phyloP scores from a whole-genome alignment of 768 basidiomycete genomes.

The Leccinellum luteum region DNA sequence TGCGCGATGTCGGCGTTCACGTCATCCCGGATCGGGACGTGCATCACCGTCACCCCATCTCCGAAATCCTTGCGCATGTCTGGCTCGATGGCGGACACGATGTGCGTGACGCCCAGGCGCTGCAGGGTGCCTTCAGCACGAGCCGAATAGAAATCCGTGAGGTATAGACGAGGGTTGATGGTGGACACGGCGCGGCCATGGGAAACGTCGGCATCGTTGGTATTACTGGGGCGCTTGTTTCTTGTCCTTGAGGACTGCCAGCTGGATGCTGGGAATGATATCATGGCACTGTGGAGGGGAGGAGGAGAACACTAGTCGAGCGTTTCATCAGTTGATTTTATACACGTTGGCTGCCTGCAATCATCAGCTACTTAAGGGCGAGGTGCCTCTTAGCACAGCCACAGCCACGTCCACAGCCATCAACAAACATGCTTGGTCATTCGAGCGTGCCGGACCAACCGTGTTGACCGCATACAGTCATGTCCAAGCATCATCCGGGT shows the following conservation, averaged over 20 bases:
- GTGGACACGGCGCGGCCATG: conserved; percentile 25
- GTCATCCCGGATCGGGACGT: conserved; percentile 49
- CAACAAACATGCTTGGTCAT: conserved; percentile 12
- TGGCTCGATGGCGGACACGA: conserved; percentile 62
- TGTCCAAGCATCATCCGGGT: conserved; percentile 95
- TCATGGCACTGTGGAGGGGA: conserved; percentile 19
- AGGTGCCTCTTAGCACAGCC: conserved; percentile 13
- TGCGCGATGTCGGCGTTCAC: conserved; percentile 39
- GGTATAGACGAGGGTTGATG: conserved; percentile 53
- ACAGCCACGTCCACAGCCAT: conserved; percentile 13
- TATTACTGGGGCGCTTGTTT: conserved; percentile 8
- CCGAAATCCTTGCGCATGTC: conserved; percentile 26
- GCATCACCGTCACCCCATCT: conserved; percentile 42
- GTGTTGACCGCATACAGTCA: conserved; percentile 31
- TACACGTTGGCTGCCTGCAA: neutral
- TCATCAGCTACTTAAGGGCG: neutral
- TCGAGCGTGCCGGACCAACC: too few species aligned
- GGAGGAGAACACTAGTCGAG: neutral
- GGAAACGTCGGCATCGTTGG: neutral
- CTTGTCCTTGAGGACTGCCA: conserved; percentile 29
- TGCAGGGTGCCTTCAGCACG: conserved; percentile 43
- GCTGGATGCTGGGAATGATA: conserved; percentile 30
- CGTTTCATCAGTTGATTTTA: conserved; percentile 9
- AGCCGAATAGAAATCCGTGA: conserved; percentile 63
- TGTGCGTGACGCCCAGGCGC: conserved; percentile 67